These are phyloP conservation scores for Barbarea vulgaris DNA, from an alignment of 345 rosid genomes.

Conservation along the genomic window DNA sequence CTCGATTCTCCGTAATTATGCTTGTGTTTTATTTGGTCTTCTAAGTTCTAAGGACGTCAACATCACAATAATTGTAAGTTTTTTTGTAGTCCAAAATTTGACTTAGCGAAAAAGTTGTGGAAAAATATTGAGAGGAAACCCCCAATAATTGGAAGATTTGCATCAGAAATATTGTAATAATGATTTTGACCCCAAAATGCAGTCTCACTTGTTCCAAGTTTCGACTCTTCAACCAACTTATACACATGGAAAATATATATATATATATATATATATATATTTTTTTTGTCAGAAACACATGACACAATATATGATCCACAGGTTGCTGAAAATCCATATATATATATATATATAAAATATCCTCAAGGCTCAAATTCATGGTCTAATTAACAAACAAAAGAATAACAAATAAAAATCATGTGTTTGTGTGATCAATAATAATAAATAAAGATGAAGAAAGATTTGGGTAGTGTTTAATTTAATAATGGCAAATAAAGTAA, in stretches of 20 bases:
- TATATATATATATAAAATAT: not conserved
- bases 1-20: not conserved
- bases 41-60: not conserved
- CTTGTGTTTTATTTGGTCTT: not conserved
- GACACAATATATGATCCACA: constrained; percentile 12
- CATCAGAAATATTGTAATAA: not conserved
- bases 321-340: constrained; percentile 18
- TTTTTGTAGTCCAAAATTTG: not conserved
- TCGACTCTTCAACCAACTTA: constrained; percentile 28
- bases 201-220: not conserved
- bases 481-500: constrained; percentile 11
- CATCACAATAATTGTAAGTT: not conserved
- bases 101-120: not conserved
- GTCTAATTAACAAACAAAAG: not conserved
- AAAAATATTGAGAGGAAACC: not conserved
- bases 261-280: too few species aligned
- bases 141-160: constrained; percentile 15
- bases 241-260: not conserved
- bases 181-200: constrained; percentile 5
- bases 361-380: constrained; percentile 1
- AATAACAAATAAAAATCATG: not conserved
- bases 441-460: constrained; percentile 1
- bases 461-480: not conserved
- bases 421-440: constrained; percentile 19
- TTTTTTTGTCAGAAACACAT: not conserved